Evolutionary conservation across 306 rosid species (phyloP).

Genomic region (Oxytropis ochrocephala): DNA sequence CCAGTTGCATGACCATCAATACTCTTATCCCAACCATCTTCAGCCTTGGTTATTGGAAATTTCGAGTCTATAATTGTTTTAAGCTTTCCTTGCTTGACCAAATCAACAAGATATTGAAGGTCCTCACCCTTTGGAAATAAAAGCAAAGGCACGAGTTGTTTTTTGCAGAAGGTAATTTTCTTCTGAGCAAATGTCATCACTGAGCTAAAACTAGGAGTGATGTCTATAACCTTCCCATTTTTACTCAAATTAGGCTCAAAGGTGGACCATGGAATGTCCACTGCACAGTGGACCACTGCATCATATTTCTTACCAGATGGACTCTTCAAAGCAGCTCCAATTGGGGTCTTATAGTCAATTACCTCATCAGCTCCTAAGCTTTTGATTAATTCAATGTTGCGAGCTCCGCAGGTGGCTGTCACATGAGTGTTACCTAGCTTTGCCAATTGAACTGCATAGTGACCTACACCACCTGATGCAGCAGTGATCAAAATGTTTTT

Average conservation of each 20-base stretch:
- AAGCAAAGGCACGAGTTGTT: constrained; percentile 55
- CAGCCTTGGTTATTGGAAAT: constrained; percentile 48
- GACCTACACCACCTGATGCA: constrained; percentile 83
- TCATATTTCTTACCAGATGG: constrained; percentile 69
- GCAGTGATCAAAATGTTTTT: constrained; percentile 66
- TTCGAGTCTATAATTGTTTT: constrained; percentile 61
- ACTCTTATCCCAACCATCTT: constrained; percentile 70
- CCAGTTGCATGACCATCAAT: constrained; percentile 84
- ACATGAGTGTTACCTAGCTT: constrained; percentile 74
- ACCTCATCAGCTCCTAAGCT: too few species aligned
- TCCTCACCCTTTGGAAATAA: constrained; percentile 34
- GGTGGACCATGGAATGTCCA: constrained; percentile 61
- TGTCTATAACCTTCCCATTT: constrained; percentile 67
- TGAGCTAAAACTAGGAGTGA: constrained; percentile 36
- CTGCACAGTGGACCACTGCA: constrained; percentile 56
- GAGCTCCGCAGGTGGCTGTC: constrained; percentile 79
- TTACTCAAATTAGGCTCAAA: too few species aligned
- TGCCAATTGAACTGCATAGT: constrained; percentile 64
- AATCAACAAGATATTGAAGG: constrained; percentile 49
- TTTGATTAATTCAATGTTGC: constrained; percentile 67
- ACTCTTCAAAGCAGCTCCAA: constrained; percentile 62
- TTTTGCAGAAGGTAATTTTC: constrained; percentile 63
- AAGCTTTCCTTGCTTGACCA: constrained; percentile 69
- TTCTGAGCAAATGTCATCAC: constrained; percentile 35
- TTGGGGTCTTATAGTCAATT: constrained; percentile 71